Evolutionary conservation across 176 grass and related monocot genomes (phyloP), one percentile per base, ranked within the genome.

Genomic region (Ananas comosus): DNA sequence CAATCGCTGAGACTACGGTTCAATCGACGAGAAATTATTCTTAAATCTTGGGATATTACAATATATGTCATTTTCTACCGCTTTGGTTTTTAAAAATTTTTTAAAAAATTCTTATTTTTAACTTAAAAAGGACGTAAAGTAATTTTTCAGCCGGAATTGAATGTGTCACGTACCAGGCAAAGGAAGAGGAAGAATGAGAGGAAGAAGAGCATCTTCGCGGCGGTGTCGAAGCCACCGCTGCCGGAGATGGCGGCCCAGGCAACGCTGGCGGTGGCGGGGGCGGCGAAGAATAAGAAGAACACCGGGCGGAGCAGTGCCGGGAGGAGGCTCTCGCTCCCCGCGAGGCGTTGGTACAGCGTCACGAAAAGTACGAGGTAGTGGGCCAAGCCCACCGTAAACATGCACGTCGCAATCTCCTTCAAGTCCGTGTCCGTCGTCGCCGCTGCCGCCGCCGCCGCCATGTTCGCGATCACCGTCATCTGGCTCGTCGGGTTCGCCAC

Each of bases 331-430:
- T 66, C 70, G 64, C 85, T 87, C 23, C 84, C 88, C 28, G 83
- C 51, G 6, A 87, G 74, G 13, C 84, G 29, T 51, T 96, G 91
- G 79, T 96, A 91, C 4, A 96, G 63, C 9, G 91, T 91, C 11
- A 96, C 83, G 74, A 96, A 91, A 3, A 96, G 73, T 42, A 96
- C 91, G 1, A 84, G 2, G 76, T 91, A 91, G 83, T 91, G 91
- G 0, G 63, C 82, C 4, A 91, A 69, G 1, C 91, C 91, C 22
- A 96, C 12, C 8, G 84, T 72, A 42, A 96, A 91, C 64, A 96
- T 74, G 72, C 75, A 83, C 28, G 80, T 50, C 10, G 91, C 87
- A 0, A 0, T 9, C 73, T 90, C 91, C 9, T 48, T 77, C 27
- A 42, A 82, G 67, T 9, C 91, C 82, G 87, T 90, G 67, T 9